phyloP scores from a whole-genome alignment of 208 protist genomes.

The Trypanosomatidae sp. region DNA sequence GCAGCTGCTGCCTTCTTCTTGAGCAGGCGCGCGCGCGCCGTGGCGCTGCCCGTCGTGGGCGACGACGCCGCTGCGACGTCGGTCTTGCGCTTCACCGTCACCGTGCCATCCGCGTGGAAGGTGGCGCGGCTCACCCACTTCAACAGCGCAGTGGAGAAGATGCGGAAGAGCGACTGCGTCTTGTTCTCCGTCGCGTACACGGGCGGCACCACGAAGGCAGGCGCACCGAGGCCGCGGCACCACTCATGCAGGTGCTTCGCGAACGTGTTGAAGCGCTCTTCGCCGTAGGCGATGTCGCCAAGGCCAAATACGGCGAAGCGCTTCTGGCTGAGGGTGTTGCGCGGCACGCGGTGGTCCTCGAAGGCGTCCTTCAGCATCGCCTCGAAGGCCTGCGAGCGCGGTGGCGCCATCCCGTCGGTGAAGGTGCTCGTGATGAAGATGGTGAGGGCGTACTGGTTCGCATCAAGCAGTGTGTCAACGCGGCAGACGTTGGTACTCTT shows the following conservation, averaged over 20 bases:
- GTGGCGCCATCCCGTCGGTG: conserved; percentile 70
- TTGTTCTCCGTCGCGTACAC: conserved; percentile 75
- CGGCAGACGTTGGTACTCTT: conserved; percentile 16
- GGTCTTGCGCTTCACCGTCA: conserved; percentile 26
- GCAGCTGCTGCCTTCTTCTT: no score
- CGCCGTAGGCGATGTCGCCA: conserved; percentile 84
- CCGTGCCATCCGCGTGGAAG: conserved; percentile 46
- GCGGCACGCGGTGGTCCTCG: conserved; percentile 79
- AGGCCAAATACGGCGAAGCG: conserved; percentile 89
- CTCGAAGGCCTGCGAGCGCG: conserved; percentile 63
- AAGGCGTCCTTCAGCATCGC: conserved; percentile 72
- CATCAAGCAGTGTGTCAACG: conserved; percentile 57
- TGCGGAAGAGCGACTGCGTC: conserved; percentile 46
- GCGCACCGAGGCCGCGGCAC: conserved; percentile 69
- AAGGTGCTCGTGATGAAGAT: conserved; percentile 87
- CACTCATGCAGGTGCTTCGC: conserved; percentile 72
- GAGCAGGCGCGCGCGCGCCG: background rate
- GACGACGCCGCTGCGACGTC: no score
- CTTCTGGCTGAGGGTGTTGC: conserved; percentile 50
- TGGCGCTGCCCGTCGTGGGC: background rate
- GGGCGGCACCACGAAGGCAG: conserved; percentile 65
- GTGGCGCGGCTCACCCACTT: conserved; percentile 61
- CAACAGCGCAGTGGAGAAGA: conserved; percentile 57
- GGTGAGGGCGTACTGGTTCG: conserved; percentile 36
- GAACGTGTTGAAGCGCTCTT: conserved; percentile 74